phyloP scores from a whole-genome alignment of 257 asterid species.

The Nemophila menziesii region DNA sequence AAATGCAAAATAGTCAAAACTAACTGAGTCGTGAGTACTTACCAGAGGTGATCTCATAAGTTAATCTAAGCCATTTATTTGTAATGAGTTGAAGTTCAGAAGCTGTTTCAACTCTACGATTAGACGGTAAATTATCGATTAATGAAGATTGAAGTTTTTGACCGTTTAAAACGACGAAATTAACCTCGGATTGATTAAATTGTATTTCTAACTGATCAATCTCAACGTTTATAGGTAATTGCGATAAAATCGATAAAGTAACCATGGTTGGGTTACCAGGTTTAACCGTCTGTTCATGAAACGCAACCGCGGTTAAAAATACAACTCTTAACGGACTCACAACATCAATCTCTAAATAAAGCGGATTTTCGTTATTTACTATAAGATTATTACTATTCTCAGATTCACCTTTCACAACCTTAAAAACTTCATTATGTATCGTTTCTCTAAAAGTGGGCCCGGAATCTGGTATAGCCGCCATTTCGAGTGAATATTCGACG shows the following conservation, averaged over 20 bases:
- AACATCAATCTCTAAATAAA: slow-evolving; percentile 90
- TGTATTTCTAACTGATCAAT: slow-evolving; percentile 96
- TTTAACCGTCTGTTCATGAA: slow-evolving; percentile 87
- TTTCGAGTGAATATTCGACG: slow-evolving; percentile 87
- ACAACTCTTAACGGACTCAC: slow-evolving; percentile 82
- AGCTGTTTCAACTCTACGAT: slow-evolving; percentile 85
- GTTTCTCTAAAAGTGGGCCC: slow-evolving; percentile 80
- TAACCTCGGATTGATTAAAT: slow-evolving; percentile 87
- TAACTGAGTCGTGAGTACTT: slow-evolving; percentile 12
- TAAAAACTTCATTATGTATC: slow-evolving; percentile 81
- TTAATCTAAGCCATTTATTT: slow-evolving; percentile 85
- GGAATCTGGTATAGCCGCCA: slow-evolving; percentile 86
- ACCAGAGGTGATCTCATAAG: slow-evolving; percentile 82
- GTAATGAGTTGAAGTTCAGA: slow-evolving; percentile 55
- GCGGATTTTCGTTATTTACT: slow-evolving; percentile 62
- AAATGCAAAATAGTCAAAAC: background rate
- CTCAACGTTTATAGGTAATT: slow-evolving; percentile 63
- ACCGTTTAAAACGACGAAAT: slow-evolving; percentile 71
- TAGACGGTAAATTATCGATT: slow-evolving; percentile 53
- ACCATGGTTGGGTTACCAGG: slow-evolving; percentile 66
- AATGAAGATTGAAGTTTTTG: slow-evolving; percentile 67
- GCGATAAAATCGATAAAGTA: slow-evolving; percentile 78
- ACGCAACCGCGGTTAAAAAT: slow-evolving; percentile 90
- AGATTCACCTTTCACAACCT: slow-evolving; percentile 58
- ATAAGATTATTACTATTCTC: slow-evolving; percentile 31